Base-by-base conservation (phyloP, 169 alveolate genomes). In the Babesia caballi region DNA sequence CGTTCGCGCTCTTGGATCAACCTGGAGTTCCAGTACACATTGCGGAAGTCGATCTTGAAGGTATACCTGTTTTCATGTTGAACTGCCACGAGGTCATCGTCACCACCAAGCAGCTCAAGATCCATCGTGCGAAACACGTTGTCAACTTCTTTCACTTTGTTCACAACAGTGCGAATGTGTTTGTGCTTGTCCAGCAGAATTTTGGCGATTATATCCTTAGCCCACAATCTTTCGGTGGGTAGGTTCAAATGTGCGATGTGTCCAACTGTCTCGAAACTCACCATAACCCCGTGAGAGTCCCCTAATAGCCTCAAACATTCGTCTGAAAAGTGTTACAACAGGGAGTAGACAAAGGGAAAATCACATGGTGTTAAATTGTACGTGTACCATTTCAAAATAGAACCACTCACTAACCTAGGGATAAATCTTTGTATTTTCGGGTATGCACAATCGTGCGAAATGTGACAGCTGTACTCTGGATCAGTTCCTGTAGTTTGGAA, bases 161-260 rank as follows among this genome's bases (percentile, higher is more conserved):
- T 89, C 25, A 92, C 91, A 30, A 94, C 97, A 32, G 96, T 91
- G 51, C 75, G 59, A 19, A 94, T 74, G 63, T 88, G 86, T 25
- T 92, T 93, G 85, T 92, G 91, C 80, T 94, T 94, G 60, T 94
- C 96, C n/a, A 91, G 65, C 25, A 92, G 60, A 30, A 94, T 85
- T 73, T 92, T 92, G 0, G 93, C 96, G 44, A 94, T 94, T 40
- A 91, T 68, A 53, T 91, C 82, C 82, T 91, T 91, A 67, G 76
- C 83, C 60, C 90, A 82, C 54, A 88, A 81, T 38, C 87, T 89
- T n/a, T 91, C 71, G 47, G 80, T 91, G 30, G 92, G 88, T 41
- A 94, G 88, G 80, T 94, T 94, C 66, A 94, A 73, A 82, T 94
- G 97, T 0, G 97, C 97, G 27, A 94, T 94, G 82, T 94, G 95